Evolutionary conservation across 495 filamentous ascomycete genomes (phyloP), one percentile per base, ranked within the genome.

Genomic region (Penicillium herquei): DNA sequence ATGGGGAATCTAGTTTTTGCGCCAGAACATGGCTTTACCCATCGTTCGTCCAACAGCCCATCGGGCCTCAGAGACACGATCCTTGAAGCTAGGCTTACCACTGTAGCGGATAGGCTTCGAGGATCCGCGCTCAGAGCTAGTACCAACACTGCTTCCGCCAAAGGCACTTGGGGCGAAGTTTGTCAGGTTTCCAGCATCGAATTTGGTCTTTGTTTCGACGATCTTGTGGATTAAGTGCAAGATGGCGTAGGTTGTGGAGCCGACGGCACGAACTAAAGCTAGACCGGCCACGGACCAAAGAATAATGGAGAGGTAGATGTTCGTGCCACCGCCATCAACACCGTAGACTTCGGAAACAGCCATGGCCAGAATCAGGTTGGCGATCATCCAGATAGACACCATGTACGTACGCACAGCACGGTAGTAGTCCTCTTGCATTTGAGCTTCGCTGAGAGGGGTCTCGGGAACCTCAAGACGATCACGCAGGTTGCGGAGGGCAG

Each of bases 361-460:
- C 95, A 99, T 98, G 56, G 89, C 92, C 9, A 99, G 82, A 57
- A 96, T 81, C 11, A 90, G 88, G 67, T 99, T 99, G 44, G 86
- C 83, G 6, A 94, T 74, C 86, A 99, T 90, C 95, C 95, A 99
- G 33, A 84, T 79, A n/a, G 93, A 86, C 0, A 99, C 95, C 84
- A 99, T 96, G 82, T 99, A 99, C 11, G 95, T 98, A 39, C 95
- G 86, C 42, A 99, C 95, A 43, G 90, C 91, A 61, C 91, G 88
- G 78, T 99, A 99, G 78, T 99, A 99, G 72, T 99, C 95, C 69
- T 98, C 92, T 69, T 98, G 93, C 70, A 88, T 71, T 76, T 97
- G 93, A 10, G 84, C 78, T 52, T 97, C 95, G 39, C 81, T 83
- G 17, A 85, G 53, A 0, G 72, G 68, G 0, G 80, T 73, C 39